Base-by-base conservation (phyloP, 179 eudicot genomes). In the Carnegiea gigantea region DNA sequence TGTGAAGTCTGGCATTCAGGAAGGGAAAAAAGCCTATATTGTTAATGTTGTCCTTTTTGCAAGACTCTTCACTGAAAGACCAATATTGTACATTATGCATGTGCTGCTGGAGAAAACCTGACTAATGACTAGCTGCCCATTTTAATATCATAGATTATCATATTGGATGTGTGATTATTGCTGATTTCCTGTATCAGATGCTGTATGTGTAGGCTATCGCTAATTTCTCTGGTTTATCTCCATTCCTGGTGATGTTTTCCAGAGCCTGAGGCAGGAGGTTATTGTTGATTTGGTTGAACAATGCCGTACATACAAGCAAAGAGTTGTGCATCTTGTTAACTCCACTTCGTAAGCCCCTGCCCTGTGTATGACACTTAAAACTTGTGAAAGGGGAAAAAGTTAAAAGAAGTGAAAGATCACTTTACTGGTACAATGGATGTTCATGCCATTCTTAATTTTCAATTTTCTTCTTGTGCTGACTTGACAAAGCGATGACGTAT, bases 291-390 rank as follows among this genome's bases (percentile, higher is more conserved):
- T 94, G 87, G 95, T 94, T 76, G 92, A 84, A 76, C 98, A 94
- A 79, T 94, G 98, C 83, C 94, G 95, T 26, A 86, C 93, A 2
- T 91, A 87, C 90, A 94, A 94, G 88, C 92, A 86, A 82, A 88
- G 97, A 87, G 95, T 91, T 81, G 97, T 94, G 74, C 97, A 92
- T 90, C 95, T 94, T 81, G 98, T 90, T 54, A 94, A 94, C 87
- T 92, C 98, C 70, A 94, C 98, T 85, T 84, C 93, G 98, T 94
- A 92, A 91, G 98, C 71, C 88, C 79, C 78, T 81, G 72, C 40
- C 79, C 85, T 53, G 75, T 83, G 59, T 59, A 23, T 49, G 23
- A 49, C 40, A 54, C 70, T 68, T 30, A 30, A 65, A 51, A 67
- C 38, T 67, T 24, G 71, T 67, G 33, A 28, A 40, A 40, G 44